phyloP scores from a whole-genome alignment of 1,139 yeast species.

The Yamadazyma friedrichii region DNA sequence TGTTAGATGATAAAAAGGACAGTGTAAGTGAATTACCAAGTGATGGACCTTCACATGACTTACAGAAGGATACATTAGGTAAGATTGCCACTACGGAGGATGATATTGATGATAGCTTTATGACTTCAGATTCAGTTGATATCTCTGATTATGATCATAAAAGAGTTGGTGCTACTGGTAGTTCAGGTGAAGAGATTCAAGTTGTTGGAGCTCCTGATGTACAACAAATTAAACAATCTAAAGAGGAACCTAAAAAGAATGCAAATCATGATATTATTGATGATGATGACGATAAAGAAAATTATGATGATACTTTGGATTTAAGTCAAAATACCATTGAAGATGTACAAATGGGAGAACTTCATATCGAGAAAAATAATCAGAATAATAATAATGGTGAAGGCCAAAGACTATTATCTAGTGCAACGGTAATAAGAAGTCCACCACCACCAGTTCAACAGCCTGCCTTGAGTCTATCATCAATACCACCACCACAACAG shows the following conservation, averaged over 20 bases:
- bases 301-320: constrained; percentile 13
- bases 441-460: constrained; percentile 19
- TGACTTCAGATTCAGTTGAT: constrained; percentile 10
- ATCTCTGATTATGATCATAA: constrained; percentile 8
- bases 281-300: not conserved
- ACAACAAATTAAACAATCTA: not conserved
- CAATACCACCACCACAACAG: constrained; percentile 5
- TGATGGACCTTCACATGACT: constrained; percentile 3
- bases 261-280: not conserved
- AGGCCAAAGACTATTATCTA: constrained; percentile 15
- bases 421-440: constrained; percentile 27
- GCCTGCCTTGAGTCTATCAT: constrained; percentile 15
- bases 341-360: not conserved
- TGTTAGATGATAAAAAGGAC: too few relatives aligned
- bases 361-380: constrained; percentile 2
- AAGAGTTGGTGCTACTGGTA: constrained; percentile 7
- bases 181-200: constrained; percentile 7
- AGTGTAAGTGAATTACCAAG: too few relatives aligned
- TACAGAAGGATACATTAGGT: constrained; percentile 26
- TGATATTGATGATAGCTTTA: constrained; percentile 26
- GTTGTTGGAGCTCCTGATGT: not conserved
- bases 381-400: not conserved
- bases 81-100: constrained; percentile 37
- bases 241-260: not conserved
- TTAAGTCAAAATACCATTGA: constrained; percentile 10